Evolutionary conservation across 2,329 filamentous ascomycete species (phyloP).

Genomic region (Clarireedia homoeocarpa): DNA sequence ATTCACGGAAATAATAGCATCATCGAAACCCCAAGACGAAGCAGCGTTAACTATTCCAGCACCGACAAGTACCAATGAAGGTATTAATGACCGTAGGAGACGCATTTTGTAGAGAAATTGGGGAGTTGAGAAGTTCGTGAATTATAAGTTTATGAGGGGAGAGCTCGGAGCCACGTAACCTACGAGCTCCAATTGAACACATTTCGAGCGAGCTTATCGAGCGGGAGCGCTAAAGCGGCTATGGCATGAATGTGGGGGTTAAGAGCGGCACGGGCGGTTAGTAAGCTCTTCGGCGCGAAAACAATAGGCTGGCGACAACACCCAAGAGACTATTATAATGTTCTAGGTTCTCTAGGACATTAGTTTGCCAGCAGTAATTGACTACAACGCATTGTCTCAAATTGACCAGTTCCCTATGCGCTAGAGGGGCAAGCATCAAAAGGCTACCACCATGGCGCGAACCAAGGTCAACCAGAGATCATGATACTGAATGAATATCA

Average conservation of each 20-base stretch:
- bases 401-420: too few relatives aligned
- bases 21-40: slow-evolving; percentile 64
- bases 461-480: too few relatives aligned
- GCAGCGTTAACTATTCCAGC: slow-evolving; percentile 35
- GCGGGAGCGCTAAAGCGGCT: slow-evolving; percentile 1
- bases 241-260: not conserved
- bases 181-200: slow-evolving; percentile 9
- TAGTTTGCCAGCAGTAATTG: too few relatives aligned
- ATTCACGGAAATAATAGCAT: slow-evolving; percentile 59
- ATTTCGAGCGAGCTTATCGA: slow-evolving; percentile 4
- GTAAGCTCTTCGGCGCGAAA: too few relatives aligned
- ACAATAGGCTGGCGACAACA: too few relatives aligned
- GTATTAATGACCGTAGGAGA: slow-evolving; percentile 34
- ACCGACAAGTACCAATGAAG: slow-evolving; percentile 34
- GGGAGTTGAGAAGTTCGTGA: not conserved
- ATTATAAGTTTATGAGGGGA: slow-evolving; percentile 1
- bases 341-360: too few relatives aligned
- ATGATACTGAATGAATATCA: too few relatives aligned
- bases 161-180: slow-evolving; percentile 9
- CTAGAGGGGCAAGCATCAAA: too few relatives aligned
- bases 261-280: too few relatives aligned
- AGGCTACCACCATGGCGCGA: too few relatives aligned
- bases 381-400: too few relatives aligned
- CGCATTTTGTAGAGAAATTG: slow-evolving; percentile 30
- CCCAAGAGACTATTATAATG: too few relatives aligned